These are phyloP conservation scores for Ambrosia trifida DNA, from an alignment of 129 eudicot genomes.

Conservation along the genomic window DNA sequence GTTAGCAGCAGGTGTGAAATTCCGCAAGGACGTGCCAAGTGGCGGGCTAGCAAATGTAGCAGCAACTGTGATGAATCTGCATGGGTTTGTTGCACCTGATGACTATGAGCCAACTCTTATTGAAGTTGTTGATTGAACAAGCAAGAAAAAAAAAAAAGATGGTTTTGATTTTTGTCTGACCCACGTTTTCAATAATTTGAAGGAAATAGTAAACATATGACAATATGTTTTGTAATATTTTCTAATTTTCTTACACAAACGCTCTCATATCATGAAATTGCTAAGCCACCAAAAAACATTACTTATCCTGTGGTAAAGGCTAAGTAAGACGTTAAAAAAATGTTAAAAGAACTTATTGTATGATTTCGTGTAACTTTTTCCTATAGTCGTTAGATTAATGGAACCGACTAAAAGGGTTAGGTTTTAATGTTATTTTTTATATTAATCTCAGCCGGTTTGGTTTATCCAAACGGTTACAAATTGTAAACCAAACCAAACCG, in stretches of 20 bases:
- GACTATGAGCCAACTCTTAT: constrained; percentile 90
- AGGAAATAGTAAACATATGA: constrained; percentile 10
- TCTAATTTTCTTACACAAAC: constrained; percentile 5
- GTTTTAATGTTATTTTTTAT: no score
- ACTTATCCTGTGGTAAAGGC: no score
- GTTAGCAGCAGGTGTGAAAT: constrained; percentile 62
- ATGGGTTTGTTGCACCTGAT: constrained; percentile 81
- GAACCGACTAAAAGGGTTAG: no score
- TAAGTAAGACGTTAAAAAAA: no score
- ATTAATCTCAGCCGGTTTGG: no score
- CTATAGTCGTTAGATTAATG: no score
- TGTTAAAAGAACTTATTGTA: no score
- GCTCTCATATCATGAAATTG: background rate
- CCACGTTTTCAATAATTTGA: constrained; percentile 17
- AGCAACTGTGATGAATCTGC: constrained; percentile 88
- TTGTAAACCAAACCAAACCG: no score
- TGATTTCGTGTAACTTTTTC: no score
- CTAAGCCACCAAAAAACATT: no score
- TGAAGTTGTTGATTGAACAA: constrained; percentile 58
- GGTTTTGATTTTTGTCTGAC: background rate
- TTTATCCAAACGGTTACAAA: no score
- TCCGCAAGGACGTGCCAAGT: constrained; percentile 71
- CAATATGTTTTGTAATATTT: constrained; percentile 9
- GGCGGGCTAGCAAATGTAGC: constrained; percentile 95
- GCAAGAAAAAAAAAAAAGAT: constrained; percentile 12